Base-by-base conservation (phyloP, 176 grass and related monocot species). In the Juncus inflexus region DNA sequence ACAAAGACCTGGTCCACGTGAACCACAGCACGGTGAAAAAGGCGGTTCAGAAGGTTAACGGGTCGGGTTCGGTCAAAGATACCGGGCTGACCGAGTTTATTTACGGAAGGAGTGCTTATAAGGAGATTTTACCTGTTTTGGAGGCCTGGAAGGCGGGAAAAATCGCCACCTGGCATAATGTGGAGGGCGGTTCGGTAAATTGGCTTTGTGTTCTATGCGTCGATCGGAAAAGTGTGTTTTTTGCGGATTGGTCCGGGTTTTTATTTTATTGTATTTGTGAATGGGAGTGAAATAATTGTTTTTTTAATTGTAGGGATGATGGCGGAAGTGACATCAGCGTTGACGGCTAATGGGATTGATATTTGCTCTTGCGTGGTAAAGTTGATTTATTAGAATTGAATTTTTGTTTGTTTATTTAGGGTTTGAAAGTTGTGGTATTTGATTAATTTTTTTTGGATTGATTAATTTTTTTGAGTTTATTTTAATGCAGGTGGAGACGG, bases 131-230 rank as follows among this genome's bases (percentile, higher is more conserved):
- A 50, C 77, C 76, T 73, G 74, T 81, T 78, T 78, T 99, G 72
- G 94, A 99, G 81, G 77, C 71, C 57, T 99, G 94, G 88, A 99
- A 99, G 79, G 84, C 80, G 59, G 64, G 77, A 63, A 99, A 91
- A 85, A 89, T 99, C 50, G 76, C 80, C 57, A 58, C 50, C 66
- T 99, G 94, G 94, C 94, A 99, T 59, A 89, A 74, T 66, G 49
- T 70, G 0, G 88, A 99, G 76, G 88, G 88, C 50, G 80, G 63
- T 63, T 81, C 85, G 61, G 56, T 99, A 55, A 83, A 92, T 69
- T 99, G 94, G 88, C 77, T 99, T 74, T 91, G 85, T 64, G 74
- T 99, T 59, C 6, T 81, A 59, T 99, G 83, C 83, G 74, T 92
- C 72, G 80, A 86, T 70, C 83, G 83, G 43, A 89, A 85, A 86